phyloP scores from a whole-genome alignment of 768 basidiomycete genomes.

The Leccinum disarticulatum region DNA sequence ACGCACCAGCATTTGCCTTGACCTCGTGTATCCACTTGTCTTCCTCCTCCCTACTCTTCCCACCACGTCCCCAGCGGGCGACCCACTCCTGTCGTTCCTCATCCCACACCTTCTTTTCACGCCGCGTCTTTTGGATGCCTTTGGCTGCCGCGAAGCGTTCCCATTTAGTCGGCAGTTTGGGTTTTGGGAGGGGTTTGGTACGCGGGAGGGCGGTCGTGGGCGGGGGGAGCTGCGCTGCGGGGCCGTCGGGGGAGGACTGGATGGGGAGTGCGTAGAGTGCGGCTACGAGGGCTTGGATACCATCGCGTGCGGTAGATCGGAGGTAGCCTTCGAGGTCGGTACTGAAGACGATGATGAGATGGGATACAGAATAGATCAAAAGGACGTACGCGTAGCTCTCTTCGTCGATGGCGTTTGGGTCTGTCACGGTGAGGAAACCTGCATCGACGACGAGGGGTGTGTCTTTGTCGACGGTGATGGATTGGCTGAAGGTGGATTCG shows the following conservation, averaged over 20 bases:
- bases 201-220: constrained; percentile 80
- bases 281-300: constrained; percentile 78
- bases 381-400: constrained; percentile 76
- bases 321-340: constrained; percentile 81
- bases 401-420: constrained; percentile 82
- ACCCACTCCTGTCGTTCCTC: constrained; percentile 95
- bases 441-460: neutral
- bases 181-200: constrained; percentile 89
- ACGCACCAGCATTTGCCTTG: constrained; percentile 79
- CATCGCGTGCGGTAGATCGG: constrained; percentile 72
- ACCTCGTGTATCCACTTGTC: constrained; percentile 93
- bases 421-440: constrained; percentile 82
- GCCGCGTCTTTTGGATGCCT: constrained; percentile 80
- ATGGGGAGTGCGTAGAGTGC: constrained; percentile 84
- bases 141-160: constrained; percentile 92
- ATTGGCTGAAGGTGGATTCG: neutral
- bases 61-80: constrained; percentile 82
- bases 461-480: neutral
- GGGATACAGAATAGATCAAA: neutral
- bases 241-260: constrained; percentile 72
- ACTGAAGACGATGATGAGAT: constrained; percentile 37
- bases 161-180: constrained; percentile 95
- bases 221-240: constrained; percentile 76
- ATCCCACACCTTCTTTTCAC: constrained; percentile 87
- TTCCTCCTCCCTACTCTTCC: constrained; percentile 87